These are phyloP conservation scores for Fusarium verticillioides DNA, from an alignment of 2,329 filamentous ascomycete genomes.

Conservation along the genomic window DNA sequence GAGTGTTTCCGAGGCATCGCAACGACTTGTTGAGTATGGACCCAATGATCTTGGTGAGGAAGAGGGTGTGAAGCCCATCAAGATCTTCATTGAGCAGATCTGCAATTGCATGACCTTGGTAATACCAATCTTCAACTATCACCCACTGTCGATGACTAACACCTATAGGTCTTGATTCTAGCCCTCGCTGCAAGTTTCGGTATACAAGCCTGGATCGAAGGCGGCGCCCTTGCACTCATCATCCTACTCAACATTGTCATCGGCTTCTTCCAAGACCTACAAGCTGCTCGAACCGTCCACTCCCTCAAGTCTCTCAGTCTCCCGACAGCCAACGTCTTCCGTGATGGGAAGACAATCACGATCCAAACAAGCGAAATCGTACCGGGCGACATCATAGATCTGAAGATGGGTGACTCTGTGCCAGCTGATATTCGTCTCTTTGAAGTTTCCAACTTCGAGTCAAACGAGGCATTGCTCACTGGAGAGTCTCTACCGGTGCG, in stretches of 20 bases:
- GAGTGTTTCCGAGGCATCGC: conserved; percentile 62
- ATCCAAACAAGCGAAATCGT: conserved; percentile 30
- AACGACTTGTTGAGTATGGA: conserved; percentile 66
- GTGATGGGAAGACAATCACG: conserved; percentile 25
- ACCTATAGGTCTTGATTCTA: conserved; percentile 59
- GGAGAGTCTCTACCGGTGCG: conserved; percentile 64
- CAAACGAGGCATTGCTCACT: conserved; percentile 31
- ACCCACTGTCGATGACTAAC: background rate
- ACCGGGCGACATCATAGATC: conserved; percentile 65
- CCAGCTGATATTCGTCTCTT: conserved; percentile 65
- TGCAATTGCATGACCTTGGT: conserved; percentile 77
- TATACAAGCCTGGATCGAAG: conserved; percentile 69
- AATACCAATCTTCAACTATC: background rate
- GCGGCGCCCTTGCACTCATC: conserved; percentile 66
- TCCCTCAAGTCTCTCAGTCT: conserved; percentile 54
- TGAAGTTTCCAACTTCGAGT: conserved; percentile 30
- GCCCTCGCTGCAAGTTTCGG: conserved; percentile 67
- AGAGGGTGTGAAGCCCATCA: conserved; percentile 67
- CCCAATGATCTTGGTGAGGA: conserved; percentile 71
- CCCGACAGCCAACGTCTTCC: conserved; percentile 35
- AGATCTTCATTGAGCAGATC: conserved; percentile 73
- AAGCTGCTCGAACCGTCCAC: conserved; percentile 60
- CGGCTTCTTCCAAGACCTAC: conserved; percentile 57
- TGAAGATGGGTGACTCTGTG: conserved; percentile 67
- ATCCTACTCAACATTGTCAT: conserved; percentile 69